Evolutionary conservation across 176 grass and related monocot genomes (phyloP).

Genomic region (Elaeis guineensis): DNA sequence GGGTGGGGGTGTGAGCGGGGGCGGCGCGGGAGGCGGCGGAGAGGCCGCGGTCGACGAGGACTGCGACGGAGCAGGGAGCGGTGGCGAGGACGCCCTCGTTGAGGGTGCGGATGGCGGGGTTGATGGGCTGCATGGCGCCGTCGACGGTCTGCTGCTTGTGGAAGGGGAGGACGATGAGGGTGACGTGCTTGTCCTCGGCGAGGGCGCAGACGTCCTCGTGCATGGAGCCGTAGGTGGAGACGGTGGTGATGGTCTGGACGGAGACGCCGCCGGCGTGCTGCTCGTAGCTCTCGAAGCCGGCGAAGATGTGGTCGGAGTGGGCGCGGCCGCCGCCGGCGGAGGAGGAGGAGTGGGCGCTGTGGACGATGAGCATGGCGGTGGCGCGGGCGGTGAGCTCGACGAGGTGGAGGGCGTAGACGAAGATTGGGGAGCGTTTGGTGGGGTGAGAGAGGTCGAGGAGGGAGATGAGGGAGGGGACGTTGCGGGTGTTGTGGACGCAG

Average conservation of each 20-base stretch:
- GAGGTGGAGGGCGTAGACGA: constrained; percentile 52
- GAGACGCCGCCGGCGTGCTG: constrained; percentile 32
- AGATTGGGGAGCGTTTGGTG: constrained; percentile 30
- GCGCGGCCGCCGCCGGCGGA: constrained; percentile 28
- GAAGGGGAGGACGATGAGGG: constrained; percentile 69
- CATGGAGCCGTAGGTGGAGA: constrained; percentile 55
- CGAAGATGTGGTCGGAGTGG: constrained; percentile 48
- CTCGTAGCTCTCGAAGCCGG: constrained; percentile 53
- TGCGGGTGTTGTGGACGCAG: constrained; percentile 50
- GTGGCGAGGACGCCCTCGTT: constrained; percentile 36
- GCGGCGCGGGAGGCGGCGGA: not conserved
- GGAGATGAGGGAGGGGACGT: constrained; percentile 36
- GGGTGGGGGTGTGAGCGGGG: not conserved
- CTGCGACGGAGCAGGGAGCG: constrained; percentile 54
- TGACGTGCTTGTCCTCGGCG: constrained; percentile 48
- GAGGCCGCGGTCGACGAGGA: constrained; percentile 64
- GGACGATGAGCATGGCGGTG: constrained; percentile 46
- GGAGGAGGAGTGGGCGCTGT: constrained; percentile 16
- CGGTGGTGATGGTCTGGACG: constrained; percentile 29
- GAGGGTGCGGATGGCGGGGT: constrained; percentile 37
- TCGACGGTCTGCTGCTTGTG: constrained; percentile 69
- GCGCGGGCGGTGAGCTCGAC: constrained; percentile 54
- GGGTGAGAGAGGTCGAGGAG: constrained; percentile 42
- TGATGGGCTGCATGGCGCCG: constrained; percentile 39
- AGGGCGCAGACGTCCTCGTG: constrained; percentile 57